Evolutionary conservation across 768 basidiomycete species (phyloP).

Genomic region (Lanmaoa pseudosensibilis): DNA sequence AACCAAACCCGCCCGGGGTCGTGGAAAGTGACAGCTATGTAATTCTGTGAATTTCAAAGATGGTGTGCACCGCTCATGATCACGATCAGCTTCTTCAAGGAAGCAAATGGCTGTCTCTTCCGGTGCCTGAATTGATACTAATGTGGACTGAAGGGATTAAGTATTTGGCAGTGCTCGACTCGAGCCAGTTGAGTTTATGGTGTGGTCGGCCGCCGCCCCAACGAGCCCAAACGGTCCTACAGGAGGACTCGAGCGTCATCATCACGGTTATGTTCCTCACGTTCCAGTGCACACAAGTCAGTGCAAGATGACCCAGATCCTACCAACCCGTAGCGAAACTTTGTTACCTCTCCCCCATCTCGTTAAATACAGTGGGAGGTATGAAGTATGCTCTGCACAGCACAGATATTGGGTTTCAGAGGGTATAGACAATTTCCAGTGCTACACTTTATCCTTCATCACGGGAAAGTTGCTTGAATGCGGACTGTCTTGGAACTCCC

Average conservation of each 20-base stretch:
- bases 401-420: not conserved
- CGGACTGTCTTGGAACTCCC: not conserved
- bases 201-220: too few species aligned
- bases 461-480: not conserved
- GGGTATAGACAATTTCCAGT: not conserved
- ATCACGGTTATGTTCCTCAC: not conserved
- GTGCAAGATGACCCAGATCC: not conserved
- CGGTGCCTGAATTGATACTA: not conserved
- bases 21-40: too few species aligned
- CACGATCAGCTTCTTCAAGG: not conserved
- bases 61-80: not conserved
- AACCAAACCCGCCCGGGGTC: too few species aligned
- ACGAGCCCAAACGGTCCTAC: not conserved
- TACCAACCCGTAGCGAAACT: not conserved
- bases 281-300: not conserved
- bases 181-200: not conserved
- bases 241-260: not conserved
- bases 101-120: too few species aligned
- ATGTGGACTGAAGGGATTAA: not conserved
- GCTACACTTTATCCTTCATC: not conserved
- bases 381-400: too few species aligned
- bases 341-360: not conserved
- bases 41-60: not conserved
- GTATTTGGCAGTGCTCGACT: not conserved
- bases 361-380: not conserved